phyloP scores from a whole-genome alignment of 192 early-diverging fungal species.

The Coemansia sp. region DNA sequence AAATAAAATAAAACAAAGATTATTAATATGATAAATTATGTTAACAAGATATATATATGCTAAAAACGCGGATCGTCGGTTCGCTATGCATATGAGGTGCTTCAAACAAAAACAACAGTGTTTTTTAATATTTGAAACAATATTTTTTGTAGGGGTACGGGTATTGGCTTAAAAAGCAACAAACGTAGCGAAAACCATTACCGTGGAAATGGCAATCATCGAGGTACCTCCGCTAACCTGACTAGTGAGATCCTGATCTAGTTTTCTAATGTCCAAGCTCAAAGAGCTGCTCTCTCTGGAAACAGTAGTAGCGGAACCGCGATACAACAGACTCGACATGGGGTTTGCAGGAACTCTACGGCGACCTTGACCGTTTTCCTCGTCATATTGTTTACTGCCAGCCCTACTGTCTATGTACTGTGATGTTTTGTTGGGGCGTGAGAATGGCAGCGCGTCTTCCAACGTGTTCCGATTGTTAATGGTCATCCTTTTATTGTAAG shows the following conservation, averaged over 20 bases:
- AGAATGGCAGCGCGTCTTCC: conserved; percentile 2
- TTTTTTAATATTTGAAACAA: not conserved
- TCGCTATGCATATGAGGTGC: too few species aligned
- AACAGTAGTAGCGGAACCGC: not conserved
- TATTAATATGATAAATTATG: not conserved
- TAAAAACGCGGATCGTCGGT: not conserved
- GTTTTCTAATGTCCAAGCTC: not conserved
- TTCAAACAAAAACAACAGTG: too few species aligned
- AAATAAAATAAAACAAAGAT: not conserved
- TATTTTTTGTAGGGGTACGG: too few species aligned
- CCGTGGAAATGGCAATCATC: conserved; percentile 51
- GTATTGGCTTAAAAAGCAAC: conserved; percentile 30
- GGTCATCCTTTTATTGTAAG: not conserved
- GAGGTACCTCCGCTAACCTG: conserved; percentile 36
- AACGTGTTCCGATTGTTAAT: conserved; percentile 13
- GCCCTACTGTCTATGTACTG: not conserved
- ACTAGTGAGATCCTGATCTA: conserved; percentile 14
- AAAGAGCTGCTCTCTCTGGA: not conserved
- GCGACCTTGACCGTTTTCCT: not conserved
- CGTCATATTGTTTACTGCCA: conserved; percentile 3
- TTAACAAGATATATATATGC: not conserved
- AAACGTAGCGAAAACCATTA: conserved; percentile 52
- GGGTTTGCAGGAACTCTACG: conserved; percentile 4
- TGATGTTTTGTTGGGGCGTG: conserved; percentile 7
- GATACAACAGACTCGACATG: conserved; percentile 23